Base-by-base conservation (phyloP, 176 grass and related monocot genomes). In the Puya raimondii region DNA sequence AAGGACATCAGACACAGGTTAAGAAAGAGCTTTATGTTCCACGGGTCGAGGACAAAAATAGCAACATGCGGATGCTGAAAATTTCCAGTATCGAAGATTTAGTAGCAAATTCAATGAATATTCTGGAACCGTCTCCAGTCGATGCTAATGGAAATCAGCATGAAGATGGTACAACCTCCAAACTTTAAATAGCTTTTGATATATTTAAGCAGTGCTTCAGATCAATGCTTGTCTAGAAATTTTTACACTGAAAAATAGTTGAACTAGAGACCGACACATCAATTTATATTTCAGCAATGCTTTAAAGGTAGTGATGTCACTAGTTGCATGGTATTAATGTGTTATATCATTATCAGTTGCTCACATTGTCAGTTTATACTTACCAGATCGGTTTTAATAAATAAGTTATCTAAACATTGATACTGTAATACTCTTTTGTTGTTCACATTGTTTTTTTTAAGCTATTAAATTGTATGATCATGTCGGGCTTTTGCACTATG, bases 51-150 rank as follows among this genome's bases (percentile, higher is more conserved):
- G 89, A 99, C 77, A 99, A 88, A 68, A 93, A 99, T 77, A 86
- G 89, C 54, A 80, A 99, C 74, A 99, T 99, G 94, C 66, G 80
- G 75, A 99, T 93, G 89, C 59, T 93, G 63, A 92, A 80, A 83
- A 93, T 99, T 51, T 91, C 86, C 25, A 73, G 81, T 51, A 86
- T 86, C 74, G 71, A 90, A 69, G 89, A 99, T 78, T 80, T 99
- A 51, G 58, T 93, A 67, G 78, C 83, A 61, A 93, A 90, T 88
- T 93, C 89, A 61, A 93, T 99, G 94, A 93, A 99, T 22, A 99
- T 99, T 73, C 29, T 99, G 75, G 94, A 99, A 69, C 89, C 94
- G 21, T 88, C 82, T 17, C 84, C 86, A n/a, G 3, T 82, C 10
- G 82, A 92, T 84, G 71, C 78, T 81, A 78, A 48, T 15, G 82